phyloP scores from a whole-genome alignment of 2,329 filamentous ascomycete genomes.

The Lasiodiplodia sp. region DNA sequence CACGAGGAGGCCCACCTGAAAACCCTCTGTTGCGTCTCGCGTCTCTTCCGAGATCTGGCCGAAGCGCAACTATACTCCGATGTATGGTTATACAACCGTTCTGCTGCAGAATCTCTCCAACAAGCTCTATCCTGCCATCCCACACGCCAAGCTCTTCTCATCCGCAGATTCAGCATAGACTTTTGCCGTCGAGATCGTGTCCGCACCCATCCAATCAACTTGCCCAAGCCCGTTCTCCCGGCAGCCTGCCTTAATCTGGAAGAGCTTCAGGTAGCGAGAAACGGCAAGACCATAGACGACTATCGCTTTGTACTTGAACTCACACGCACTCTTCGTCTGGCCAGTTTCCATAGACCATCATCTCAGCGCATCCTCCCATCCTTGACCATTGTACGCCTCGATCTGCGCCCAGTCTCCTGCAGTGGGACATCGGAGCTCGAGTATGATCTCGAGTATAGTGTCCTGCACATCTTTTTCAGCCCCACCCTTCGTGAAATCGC shows the following conservation, averaged over 20 bases:
- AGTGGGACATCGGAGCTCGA: no score
- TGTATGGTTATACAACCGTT: background rate
- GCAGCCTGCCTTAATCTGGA: background rate
- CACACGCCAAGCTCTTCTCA: background rate
- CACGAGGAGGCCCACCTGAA: background rate
- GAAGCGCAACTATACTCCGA: background rate
- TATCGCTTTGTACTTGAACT: background rate
- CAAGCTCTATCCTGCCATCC: background rate
- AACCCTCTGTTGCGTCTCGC: background rate
- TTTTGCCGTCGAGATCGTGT: no score
- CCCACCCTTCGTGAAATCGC: no score
- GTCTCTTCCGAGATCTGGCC: background rate
- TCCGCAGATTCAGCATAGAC: background rate
- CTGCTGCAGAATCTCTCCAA: background rate
- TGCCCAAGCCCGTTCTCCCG: no score
- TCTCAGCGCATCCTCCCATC: background rate
- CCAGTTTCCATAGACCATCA: background rate
- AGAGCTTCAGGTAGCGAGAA: background rate
- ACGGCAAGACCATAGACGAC: background rate
- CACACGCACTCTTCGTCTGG: background rate
- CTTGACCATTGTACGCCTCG: background rate
- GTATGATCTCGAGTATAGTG: no score
- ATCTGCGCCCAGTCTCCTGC: background rate
- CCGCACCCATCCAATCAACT: no score
- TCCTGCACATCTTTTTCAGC: no score